Evolutionary conservation across 2,329 filamentous ascomycete genomes (phyloP).

Genomic region (Westerdykella sp.): DNA sequence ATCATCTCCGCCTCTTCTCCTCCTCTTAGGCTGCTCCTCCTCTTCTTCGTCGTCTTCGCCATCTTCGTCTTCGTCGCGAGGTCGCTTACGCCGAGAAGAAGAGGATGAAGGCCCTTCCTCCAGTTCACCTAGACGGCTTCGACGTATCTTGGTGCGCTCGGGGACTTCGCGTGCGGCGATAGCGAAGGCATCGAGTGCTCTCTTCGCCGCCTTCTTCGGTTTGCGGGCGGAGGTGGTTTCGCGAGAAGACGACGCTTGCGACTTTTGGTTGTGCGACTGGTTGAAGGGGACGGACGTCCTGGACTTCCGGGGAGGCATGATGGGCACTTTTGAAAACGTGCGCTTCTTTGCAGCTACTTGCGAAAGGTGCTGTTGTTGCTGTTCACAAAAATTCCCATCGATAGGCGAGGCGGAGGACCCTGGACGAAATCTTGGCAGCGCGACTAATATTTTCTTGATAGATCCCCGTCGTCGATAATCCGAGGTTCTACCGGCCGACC

Average conservation of each 20-base stretch:
- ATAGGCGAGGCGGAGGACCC: slow-evolving; percentile 1
- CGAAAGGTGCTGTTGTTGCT: background rate
- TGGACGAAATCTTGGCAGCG: slow-evolving; percentile 15
- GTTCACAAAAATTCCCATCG: slow-evolving; percentile 1
- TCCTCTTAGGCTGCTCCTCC: slow-evolving; percentile 29
- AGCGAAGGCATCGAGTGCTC: slow-evolving; percentile 56
- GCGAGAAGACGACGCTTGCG: slow-evolving; percentile 40
- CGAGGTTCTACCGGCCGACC: slow-evolving; percentile 5
- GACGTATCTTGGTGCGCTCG: slow-evolving; percentile 48
- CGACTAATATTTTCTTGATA: background rate
- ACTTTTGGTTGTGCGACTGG: background rate
- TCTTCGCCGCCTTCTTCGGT: slow-evolving; percentile 46
- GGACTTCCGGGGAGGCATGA: slow-evolving; percentile 44
- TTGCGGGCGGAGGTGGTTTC: slow-evolving; percentile 36
- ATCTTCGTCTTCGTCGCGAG: slow-evolving; percentile 46
- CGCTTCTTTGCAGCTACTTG: background rate
- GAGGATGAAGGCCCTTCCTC: slow-evolving; percentile 34
- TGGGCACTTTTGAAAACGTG: slow-evolving; percentile 5
- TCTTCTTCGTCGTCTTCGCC: slow-evolving; percentile 40
- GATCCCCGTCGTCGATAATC: background rate
- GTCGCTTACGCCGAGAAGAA: slow-evolving; percentile 36
- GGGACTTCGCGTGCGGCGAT: slow-evolving; percentile 56
- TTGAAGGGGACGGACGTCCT: slow-evolving; percentile 18
- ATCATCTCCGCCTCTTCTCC: slow-evolving; percentile 34
- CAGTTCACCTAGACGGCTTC: slow-evolving; percentile 53